Evolutionary conservation across 2,329 filamentous ascomycete species (phyloP).

Genomic region (Aspergillus carbonarius): DNA sequence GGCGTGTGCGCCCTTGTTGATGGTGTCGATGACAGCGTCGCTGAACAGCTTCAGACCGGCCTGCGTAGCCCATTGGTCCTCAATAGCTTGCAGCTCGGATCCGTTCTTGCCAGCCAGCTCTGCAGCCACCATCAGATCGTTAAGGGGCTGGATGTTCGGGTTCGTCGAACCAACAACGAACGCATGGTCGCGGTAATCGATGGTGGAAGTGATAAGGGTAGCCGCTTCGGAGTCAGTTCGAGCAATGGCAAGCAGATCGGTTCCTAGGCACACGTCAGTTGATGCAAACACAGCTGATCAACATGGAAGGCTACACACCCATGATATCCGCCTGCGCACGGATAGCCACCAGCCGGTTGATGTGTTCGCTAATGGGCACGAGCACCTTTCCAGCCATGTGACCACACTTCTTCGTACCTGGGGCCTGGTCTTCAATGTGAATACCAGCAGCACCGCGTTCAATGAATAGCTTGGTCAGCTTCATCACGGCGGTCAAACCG

Average conservation of each 20-base stretch:
- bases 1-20: slow-evolving; percentile 63
- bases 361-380: slow-evolving; percentile 95
- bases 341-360: slow-evolving; percentile 95
- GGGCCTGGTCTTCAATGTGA: slow-evolving; percentile 97
- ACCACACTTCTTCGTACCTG: slow-evolving; percentile 98
- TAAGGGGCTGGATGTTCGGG: slow-evolving; percentile 75
- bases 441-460: slow-evolving; percentile 97
- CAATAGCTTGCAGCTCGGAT: slow-evolving; percentile 79
- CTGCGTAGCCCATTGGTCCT: slow-evolving; percentile 80
- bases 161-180: slow-evolving; percentile 93
- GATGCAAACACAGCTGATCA: background rate
- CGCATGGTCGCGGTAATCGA: slow-evolving; percentile 90
- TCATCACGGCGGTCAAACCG: slow-evolving; percentile 98
- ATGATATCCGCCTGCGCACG: slow-evolving; percentile 98
- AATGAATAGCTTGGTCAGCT: slow-evolving; percentile 95
- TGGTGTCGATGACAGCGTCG: slow-evolving; percentile 81
- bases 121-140: slow-evolving; percentile 86
- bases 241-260: slow-evolving; percentile 85
- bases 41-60: slow-evolving; percentile 85
- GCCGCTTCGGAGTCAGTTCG: slow-evolving; percentile 97
- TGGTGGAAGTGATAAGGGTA: slow-evolving; percentile 93
- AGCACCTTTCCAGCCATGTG: slow-evolving; percentile 99
- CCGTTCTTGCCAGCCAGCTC: slow-evolving; percentile 80
- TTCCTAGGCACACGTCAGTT: slow-evolving; percentile 49
- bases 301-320: slow-evolving; percentile 56